Base-by-base conservation (phyloP, 192 early-diverging fungal genomes). In the Globomyces pollinis-pini region DNA sequence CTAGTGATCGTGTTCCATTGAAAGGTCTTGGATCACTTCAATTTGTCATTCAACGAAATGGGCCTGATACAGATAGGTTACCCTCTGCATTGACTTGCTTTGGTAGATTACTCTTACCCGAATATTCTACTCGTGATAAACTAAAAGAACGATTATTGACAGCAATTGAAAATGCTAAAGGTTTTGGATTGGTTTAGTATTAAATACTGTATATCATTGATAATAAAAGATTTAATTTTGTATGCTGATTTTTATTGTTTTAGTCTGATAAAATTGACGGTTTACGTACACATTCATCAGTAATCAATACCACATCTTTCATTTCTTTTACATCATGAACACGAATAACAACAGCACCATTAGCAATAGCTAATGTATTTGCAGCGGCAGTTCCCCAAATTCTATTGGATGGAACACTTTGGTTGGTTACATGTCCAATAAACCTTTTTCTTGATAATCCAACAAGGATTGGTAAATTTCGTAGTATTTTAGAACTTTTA, bases 301-400 rank as follows among this genome's bases (percentile, higher is more conserved):
- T 78, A 1, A 96, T 86, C 51, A 81, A 77, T 38, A 85, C 78
- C 0, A 96, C 93, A 59, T 98, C 91, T 28, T 73, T 62, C 88
- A 95, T 99, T 59, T 96, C 94, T 24, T 81, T 77, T 8, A 99
- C 88, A 71, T 99, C 94, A 73, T 99, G 96, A 0, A 99, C 91
- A 30, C 96, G 73, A 13, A 99, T 63, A 49, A 99, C 86, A 38
- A 75, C 69, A 0, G 90, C 90, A 20, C 87, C 91, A 11, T 83
- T 87, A 31, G 88, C 84, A 32, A 97, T 72, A 29, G 84, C 81
- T 6, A 89, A 89, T 2, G 87, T 76, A 52, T 88, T 83, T 0
- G 92, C 91, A 34, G 89, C 94, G 0, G 94, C 93, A 0, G 93
- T 97, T 26, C 91, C 94, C 75, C 79, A 94, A 0, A 79, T 75